Evolutionary conservation across 768 basidiomycete species (phyloP).

Genomic region (Termitomyces sp.): DNA sequence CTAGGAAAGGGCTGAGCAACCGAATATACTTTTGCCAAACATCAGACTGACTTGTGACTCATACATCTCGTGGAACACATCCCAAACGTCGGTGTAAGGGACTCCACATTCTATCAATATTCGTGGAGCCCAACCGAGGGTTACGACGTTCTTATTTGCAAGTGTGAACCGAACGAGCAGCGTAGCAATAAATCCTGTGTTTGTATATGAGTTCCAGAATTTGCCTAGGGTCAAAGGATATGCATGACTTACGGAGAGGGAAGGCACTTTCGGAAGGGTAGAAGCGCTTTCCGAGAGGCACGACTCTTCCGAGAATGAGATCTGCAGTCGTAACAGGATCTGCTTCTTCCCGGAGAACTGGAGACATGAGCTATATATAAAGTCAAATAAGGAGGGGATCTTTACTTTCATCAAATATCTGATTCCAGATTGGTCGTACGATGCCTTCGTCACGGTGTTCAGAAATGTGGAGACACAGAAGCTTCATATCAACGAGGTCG

Average conservation of each 20-base stretch:
- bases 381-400: not conserved
- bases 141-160: conserved; percentile 51
- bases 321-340: conserved; percentile 55
- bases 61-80: conserved; percentile 81
- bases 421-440: conserved; percentile 84
- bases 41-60: conserved; percentile 72
- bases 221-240: conserved; percentile 1
- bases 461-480: conserved; percentile 90
- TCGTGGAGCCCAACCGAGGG: conserved; percentile 80
- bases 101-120: conserved; percentile 80
- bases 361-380: conserved; percentile 1
- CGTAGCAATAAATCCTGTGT: conserved; percentile 68
- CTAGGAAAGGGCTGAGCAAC: conserved; percentile 29
- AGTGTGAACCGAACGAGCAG: conserved; percentile 74
- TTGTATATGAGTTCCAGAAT: not conserved
- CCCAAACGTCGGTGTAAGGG: conserved; percentile 80
- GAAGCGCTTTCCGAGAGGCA: conserved; percentile 78
- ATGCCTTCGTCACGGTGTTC: conserved; percentile 86
- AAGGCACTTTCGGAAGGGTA: conserved; percentile 91
- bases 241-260: conserved; percentile 64
- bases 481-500: conserved; percentile 76
- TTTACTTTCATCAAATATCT: conserved; percentile 78
- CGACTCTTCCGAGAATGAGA: conserved; percentile 57
- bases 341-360: conserved; percentile 56
- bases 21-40: not conserved